Conservation (phyloP, 345 rosid genomes). For the Iberis pinnata region DNA sequence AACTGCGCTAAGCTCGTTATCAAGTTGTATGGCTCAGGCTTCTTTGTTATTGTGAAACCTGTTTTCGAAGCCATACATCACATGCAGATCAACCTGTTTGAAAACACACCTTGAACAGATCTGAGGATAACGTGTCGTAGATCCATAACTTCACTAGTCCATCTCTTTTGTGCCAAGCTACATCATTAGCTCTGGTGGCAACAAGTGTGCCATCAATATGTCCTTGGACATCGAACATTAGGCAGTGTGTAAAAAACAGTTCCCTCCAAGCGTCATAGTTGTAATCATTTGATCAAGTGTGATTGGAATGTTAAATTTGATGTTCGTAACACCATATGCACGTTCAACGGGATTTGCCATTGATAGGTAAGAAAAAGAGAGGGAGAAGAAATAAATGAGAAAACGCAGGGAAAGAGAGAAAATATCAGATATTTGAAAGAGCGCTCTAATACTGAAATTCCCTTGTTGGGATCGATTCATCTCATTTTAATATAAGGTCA, state of each 20-base stretch:
- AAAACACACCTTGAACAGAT: neutral
- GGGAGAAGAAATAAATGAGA: no score
- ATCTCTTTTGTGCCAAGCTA: neutral
- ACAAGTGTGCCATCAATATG: neutral
- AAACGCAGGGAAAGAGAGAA: no score
- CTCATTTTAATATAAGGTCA: no score
- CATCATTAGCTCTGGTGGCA: no score
- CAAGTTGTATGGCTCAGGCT: no score
- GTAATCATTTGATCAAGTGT: neutral
- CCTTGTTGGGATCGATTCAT: no score
- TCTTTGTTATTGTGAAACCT: neutral
- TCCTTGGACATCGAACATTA: neutral
- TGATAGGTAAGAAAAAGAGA: no score
- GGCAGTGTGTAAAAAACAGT: neutral
- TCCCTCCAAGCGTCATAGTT: neutral
- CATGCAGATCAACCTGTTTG: neutral
- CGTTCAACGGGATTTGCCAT: no score
- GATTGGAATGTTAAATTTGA: neutral
- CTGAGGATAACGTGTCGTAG: neutral
- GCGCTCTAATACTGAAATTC: no score
- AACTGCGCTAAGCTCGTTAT: no score
- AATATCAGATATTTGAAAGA: no score
- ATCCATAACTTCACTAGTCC: neutral
- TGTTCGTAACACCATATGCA: neutral
- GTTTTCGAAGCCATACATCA: neutral